These are phyloP conservation scores for Cucurbita argyrosperma DNA, from an alignment of 306 rosid genomes.

Conservation along the genomic window DNA sequence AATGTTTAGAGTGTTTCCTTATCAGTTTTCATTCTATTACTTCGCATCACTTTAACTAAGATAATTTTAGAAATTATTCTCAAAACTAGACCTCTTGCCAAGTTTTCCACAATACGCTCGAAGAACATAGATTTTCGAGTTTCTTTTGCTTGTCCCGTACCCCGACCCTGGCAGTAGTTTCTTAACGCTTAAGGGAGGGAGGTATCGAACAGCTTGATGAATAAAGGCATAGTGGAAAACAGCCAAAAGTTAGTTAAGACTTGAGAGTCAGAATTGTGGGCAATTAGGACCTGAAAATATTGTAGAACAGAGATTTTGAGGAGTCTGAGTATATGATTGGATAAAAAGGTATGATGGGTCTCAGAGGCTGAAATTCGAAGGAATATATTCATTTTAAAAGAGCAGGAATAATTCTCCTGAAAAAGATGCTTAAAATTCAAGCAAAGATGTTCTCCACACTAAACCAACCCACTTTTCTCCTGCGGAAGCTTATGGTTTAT, in stretches of 20 bases:
- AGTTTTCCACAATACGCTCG: background rate
- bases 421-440: constrained; percentile 91
- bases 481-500: constrained; percentile 30
- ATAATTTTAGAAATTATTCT: background rate
- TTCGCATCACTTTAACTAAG: background rate
- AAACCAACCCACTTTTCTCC: constrained; percentile 37
- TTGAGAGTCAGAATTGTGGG: background rate
- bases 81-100: background rate
- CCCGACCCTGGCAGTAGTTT: background rate
- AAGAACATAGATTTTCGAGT: background rate
- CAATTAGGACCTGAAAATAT: background rate
- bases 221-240: background rate
- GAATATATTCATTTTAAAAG: constrained; percentile 74
- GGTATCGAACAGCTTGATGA: background rate
- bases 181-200: background rate
- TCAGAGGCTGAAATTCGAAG: constrained; percentile 34
- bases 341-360: constrained; percentile 42
- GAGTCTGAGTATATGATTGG: background rate
- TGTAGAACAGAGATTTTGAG: background rate
- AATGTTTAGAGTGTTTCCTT: background rate
- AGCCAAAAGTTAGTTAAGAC: background rate
- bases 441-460: constrained; percentile 74
- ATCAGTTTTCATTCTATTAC: background rate
- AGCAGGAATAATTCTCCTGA: constrained; percentile 50
- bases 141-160: background rate